phyloP scores from a whole-genome alignment of 225 moss, liverwort and hornwort genomes.

The Sphagnum contortum region DNA sequence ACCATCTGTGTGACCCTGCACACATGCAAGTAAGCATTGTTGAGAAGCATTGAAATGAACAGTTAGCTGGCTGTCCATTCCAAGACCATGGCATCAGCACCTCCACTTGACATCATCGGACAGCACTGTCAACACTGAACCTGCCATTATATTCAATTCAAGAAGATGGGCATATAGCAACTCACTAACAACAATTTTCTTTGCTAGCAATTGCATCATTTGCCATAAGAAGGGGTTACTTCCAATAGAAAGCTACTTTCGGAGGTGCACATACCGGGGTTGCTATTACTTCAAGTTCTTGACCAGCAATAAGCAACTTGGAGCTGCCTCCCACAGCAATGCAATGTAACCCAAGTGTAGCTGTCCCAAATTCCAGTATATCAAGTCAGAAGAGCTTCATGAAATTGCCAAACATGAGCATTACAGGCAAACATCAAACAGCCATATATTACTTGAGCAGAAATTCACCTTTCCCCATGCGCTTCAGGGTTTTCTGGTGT shows the following conservation, averaged over 20 bases:
- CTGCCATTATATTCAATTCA: no score
- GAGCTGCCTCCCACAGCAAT: slow-evolving; percentile 67
- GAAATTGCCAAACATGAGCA: background rate
- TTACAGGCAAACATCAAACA: background rate
- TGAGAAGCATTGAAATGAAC: no score
- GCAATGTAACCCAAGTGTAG: slow-evolving; percentile 57
- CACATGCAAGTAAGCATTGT: slow-evolving; percentile 1
- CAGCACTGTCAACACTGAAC: no score
- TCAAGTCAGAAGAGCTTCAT: background rate
- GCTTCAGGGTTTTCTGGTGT: slow-evolving; percentile 69
- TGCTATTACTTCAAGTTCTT: slow-evolving; percentile 76
- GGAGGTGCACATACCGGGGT: slow-evolving; percentile 36
- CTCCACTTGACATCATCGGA: no score
- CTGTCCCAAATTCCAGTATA: slow-evolving; percentile 20
- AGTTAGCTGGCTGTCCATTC: no score
- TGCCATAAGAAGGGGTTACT: no score
- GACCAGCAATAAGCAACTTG: slow-evolving; percentile 74
- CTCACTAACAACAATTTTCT: no score
- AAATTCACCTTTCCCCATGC: slow-evolving; percentile 73
- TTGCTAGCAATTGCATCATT: no score
- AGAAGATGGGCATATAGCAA: no score
- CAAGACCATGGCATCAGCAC: no score
- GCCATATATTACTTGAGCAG: background rate
- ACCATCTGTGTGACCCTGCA: slow-evolving; percentile 96
- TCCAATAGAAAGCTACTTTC: no score